phyloP scores from a whole-genome alignment of 768 basidiomycete species.

The Peribolospora baueri region DNA sequence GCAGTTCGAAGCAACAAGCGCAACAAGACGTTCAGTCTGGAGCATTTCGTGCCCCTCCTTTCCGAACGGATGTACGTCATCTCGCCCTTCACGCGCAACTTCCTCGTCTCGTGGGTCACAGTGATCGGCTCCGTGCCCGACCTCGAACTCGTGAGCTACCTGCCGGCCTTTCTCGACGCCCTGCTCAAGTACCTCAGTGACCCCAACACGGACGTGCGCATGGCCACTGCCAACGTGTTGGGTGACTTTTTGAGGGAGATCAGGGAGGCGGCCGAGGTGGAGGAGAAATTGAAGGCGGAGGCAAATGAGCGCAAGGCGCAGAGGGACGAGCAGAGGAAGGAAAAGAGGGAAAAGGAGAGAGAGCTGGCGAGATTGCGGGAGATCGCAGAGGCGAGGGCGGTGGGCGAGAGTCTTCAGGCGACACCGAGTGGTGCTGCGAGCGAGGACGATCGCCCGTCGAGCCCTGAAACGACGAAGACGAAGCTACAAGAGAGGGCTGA shows the following conservation, averaged over 20 bases:
- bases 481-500: slow-evolving; percentile 27
- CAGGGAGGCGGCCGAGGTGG: slow-evolving; percentile 53
- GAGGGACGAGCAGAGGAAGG: slow-evolving; percentile 18
- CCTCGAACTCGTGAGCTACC: slow-evolving; percentile 73
- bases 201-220: slow-evolving; percentile 73
- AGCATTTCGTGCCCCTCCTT: slow-evolving; percentile 80
- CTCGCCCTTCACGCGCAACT: slow-evolving; percentile 83
- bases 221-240: slow-evolving; percentile 66
- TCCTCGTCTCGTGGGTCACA: slow-evolving; percentile 89
- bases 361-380: slow-evolving; percentile 19
- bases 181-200: slow-evolving; percentile 91
- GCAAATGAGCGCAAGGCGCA: slow-evolving; percentile 21
- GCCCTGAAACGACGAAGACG: slow-evolving; percentile 19
- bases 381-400: not conserved
- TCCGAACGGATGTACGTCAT: slow-evolving; percentile 83
- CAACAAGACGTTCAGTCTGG: slow-evolving; percentile 48
- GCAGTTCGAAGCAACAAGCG: slow-evolving; percentile 9
- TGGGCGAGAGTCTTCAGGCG: too few relatives aligned
- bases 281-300: slow-evolving; percentile 29
- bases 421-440: slow-evolving; percentile 9
- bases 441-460: slow-evolving; percentile 29
- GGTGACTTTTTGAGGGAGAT: slow-evolving; percentile 80
- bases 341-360: slow-evolving; percentile 24
- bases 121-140: slow-evolving; percentile 92
- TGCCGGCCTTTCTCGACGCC: slow-evolving; percentile 85